Evolutionary conservation across 2,329 filamentous ascomycete genomes (phyloP), one percentile per base, ranked within the genome.

Genomic region (Aspergillus sp.): DNA sequence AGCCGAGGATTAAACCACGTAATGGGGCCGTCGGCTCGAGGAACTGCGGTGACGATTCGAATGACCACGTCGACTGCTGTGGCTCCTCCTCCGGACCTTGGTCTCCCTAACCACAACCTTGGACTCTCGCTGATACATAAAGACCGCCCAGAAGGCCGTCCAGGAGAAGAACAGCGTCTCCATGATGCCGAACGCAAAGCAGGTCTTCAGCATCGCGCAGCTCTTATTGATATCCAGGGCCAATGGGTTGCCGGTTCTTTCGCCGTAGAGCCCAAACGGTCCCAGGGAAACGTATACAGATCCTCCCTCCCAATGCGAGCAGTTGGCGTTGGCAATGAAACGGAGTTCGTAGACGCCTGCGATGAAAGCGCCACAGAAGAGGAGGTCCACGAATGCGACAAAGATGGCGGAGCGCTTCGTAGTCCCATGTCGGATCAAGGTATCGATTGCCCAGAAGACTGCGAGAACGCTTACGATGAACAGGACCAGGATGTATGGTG

Each of bases 151-250:
- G 27, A 91, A 68, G 40, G 81, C 78, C 4, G 88, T 93, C 60
- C 85, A 73, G 64, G 85, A 83, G 70, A 95, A 95, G 63, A 90
- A 84, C 51, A 93, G 72, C 53, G 75, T 73, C 65, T 93, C 88
- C 77, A 96, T 94, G 65, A 97, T 96, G 39, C 81, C 89, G 54
- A 96, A 83, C 3, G 89, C 91, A 69, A 89, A 97, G 53, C 76
- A 78, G 1, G 90, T 86, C 78, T 96, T 97, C 60, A 95, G 80
- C 88, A 96, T 93, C 39, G 85, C 80, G 70, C 91, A 97, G 5
- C 82, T 81, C 75, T 91, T 91, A 67, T 88, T 76, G 32, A 83
- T 66, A 42, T 76, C 66, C 33, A 83, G 60, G 34, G 75, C 66
- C 46, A 81, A 70, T 7, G 58, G 58, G 44, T 68, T 75, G 40